Evolutionary conservation across 495 filamentous ascomycete species (phyloP).

Genomic region (Penicillium manginii): DNA sequence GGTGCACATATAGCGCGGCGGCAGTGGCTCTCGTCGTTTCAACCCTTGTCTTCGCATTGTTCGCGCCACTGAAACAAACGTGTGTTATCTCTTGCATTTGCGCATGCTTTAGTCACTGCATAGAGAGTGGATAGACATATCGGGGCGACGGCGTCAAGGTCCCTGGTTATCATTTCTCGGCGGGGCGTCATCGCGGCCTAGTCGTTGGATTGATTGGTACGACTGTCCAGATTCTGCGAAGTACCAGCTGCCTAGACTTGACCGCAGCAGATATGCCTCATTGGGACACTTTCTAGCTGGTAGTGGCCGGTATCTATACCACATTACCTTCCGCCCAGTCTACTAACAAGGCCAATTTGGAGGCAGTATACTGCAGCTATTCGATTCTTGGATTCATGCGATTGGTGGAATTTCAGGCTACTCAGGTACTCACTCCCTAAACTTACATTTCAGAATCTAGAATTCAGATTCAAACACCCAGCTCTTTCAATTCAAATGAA

Average conservation of each 20-base stretch:
- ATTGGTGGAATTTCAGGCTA: too few relatives aligned
- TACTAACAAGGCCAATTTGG: too few relatives aligned
- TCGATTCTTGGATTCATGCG: too few relatives aligned
- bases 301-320: too few relatives aligned
- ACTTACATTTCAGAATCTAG: too few relatives aligned
- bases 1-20: background rate
- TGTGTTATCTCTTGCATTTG: background rate
- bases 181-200: slow-evolving; percentile 14
- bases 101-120: background rate
- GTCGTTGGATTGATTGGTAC: slow-evolving; percentile 19
- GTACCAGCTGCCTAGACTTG: background rate
- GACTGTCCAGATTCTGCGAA: slow-evolving; percentile 17
- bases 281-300: too few relatives aligned
- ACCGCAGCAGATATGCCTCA: too few relatives aligned
- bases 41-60: background rate
- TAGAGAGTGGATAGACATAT: background rate
- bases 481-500: too few relatives aligned
- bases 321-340: too few relatives aligned
- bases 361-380: too few relatives aligned
- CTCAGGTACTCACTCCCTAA: too few relatives aligned
- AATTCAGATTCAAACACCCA: too few relatives aligned
- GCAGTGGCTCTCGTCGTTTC: background rate
- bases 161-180: background rate
- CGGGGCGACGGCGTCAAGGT: background rate
- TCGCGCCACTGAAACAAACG: background rate